Evolutionary conservation across 2,329 filamentous ascomycete species (phyloP).

Genomic region (Cadophora luteo-olivacea): DNA sequence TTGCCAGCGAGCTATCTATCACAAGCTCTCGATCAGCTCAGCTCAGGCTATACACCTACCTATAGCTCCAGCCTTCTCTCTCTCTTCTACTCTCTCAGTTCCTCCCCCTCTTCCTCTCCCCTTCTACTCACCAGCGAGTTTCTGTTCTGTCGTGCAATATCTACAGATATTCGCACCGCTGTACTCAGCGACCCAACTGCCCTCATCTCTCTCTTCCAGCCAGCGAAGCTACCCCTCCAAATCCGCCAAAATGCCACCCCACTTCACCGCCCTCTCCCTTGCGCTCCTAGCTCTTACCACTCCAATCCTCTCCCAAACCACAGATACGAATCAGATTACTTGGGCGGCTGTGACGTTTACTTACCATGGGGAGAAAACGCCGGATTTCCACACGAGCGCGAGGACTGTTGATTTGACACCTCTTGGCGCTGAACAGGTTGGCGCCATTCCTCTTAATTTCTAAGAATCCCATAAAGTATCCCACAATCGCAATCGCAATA

Average conservation of each 20-base stretch:
- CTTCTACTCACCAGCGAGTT: background rate
- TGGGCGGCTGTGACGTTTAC: conserved; percentile 41
- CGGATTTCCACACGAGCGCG: conserved; percentile 42
- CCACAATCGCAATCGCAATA: background rate
- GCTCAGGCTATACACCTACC: background rate
- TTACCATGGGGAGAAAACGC: conserved; percentile 60
- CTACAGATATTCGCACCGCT: background rate
- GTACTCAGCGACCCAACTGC: background rate
- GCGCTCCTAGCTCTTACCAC: background rate
- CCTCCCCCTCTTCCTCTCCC: background rate
- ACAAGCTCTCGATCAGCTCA: conserved; percentile 6
- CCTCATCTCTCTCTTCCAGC: background rate
- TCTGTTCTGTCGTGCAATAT: background rate
- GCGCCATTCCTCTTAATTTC: background rate
- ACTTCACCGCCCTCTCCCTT: conserved; percentile 4
- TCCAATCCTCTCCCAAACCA: conserved; percentile 12
- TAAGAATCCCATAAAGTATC: background rate
- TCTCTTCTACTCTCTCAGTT: conserved; percentile 5
- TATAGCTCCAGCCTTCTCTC: conserved; percentile 10
- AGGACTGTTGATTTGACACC: conserved; percentile 53
- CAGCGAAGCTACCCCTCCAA: background rate
- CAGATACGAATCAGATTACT: conserved; percentile 31
- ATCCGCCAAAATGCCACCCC: background rate
- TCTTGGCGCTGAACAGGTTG: conserved; percentile 56
- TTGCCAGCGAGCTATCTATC: conserved; percentile 6